Evolutionary conservation across 805 yeast species (phyloP).

Genomic region (Yarrowia keelungensis): DNA sequence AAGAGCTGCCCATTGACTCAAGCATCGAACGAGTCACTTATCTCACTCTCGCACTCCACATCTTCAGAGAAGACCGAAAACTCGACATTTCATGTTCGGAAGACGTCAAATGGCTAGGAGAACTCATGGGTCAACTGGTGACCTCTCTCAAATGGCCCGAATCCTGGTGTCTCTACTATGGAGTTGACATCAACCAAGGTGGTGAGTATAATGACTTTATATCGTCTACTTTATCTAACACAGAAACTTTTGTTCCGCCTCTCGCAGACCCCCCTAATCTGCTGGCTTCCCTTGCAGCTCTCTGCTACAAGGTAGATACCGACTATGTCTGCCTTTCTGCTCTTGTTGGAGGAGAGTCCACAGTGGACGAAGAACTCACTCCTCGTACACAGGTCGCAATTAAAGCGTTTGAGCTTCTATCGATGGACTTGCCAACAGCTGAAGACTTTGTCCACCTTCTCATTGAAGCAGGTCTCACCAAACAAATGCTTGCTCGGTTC

Average conservation of each 20-base stretch:
- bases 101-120: conserved; percentile 21
- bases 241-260: conserved; percentile 14
- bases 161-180: conserved; percentile 17
- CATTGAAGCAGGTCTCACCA: conserved; percentile 60
- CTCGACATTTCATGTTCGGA: not conserved
- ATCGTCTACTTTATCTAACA: not conserved
- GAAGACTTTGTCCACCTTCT: conserved; percentile 66
- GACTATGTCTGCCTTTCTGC: conserved; percentile 69
- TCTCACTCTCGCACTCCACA: conserved; percentile 25
- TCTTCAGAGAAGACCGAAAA: conserved; percentile 29
- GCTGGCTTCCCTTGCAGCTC: conserved; percentile 44
- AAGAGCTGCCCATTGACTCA: conserved; percentile 11
- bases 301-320: conserved; percentile 57
- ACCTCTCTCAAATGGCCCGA: conserved; percentile 18
- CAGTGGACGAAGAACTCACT: conserved; percentile 44
- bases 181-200: not conserved
- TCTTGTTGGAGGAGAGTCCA: conserved; percentile 64
- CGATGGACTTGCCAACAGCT: conserved; percentile 57
- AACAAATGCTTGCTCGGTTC: conserved; percentile 63
- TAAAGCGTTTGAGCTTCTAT: conserved; percentile 45
- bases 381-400: conserved; percentile 39
- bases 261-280: conserved; percentile 23
- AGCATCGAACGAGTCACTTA: conserved; percentile 24
- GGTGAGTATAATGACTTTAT: conserved; percentile 2
- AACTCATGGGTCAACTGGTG: not conserved